Evolutionary conservation across 2,329 filamentous ascomycete species (phyloP).

Genomic region (Pseudocercospora musae): DNA sequence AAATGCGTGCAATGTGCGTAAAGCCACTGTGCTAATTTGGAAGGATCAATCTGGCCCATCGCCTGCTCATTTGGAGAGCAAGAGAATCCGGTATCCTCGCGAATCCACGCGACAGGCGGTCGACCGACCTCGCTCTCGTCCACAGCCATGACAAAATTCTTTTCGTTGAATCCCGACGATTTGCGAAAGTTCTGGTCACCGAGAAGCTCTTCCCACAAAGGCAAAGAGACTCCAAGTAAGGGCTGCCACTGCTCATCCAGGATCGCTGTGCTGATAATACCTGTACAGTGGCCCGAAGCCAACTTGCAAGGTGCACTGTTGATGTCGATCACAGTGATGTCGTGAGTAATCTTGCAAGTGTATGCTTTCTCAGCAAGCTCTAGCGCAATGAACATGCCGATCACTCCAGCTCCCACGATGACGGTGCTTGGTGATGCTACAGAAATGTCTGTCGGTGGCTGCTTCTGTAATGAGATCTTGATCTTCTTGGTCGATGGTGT

Average conservation of each 20-base stretch:
- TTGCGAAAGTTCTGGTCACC: background rate
- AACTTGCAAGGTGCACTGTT: background rate
- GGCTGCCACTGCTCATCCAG: background rate
- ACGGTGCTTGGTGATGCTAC: background rate
- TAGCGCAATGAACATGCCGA: background rate
- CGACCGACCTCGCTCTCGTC: background rate
- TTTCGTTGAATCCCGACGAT: background rate
- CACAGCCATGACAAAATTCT: background rate
- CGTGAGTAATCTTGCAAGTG: background rate
- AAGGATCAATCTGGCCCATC: background rate
- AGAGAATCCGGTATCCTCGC: background rate
- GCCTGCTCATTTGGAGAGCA: background rate
- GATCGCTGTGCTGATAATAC: background rate
- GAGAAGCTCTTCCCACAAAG: background rate
- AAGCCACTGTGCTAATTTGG: background rate
- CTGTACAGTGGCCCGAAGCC: background rate
- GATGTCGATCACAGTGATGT: background rate
- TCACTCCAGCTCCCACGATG: background rate
- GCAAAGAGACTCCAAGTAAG: background rate
- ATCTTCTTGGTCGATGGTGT: background rate
- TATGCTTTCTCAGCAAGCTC: background rate
- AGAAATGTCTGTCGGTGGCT: background rate
- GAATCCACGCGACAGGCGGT: background rate
- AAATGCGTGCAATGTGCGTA: background rate
- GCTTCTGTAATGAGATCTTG: background rate